A percentile compares a stretch with the other conserved stretches of the same genome.
These are phyloP conservation scores for Amanita fuliginea DNA, from an alignment of 768 basidiomycete species.

Conservation along the genomic window DNA sequence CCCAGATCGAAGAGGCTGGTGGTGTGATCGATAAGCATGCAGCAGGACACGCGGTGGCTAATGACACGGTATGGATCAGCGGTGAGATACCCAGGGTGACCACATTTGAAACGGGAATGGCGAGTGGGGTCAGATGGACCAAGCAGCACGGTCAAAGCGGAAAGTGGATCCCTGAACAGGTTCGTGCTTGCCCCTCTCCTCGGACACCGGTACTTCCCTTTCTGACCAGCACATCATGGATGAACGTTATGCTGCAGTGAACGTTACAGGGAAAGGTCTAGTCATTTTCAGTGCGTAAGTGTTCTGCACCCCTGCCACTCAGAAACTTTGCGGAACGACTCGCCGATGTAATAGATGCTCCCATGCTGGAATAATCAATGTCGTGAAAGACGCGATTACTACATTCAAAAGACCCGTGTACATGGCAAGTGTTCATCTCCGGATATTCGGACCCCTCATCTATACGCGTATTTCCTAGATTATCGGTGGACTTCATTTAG, in stretches of 20 bases:
- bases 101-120: conserved; percentile 55
- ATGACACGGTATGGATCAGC: conserved; percentile 60
- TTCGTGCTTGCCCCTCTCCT: conserved; percentile 13
- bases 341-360: conserved; percentile 22
- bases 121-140: conserved; percentile 57
- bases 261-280: conserved; percentile 74
- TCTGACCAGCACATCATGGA: conserved; percentile 60
- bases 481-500: conserved; percentile 79
- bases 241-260: conserved; percentile 68
- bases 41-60: conserved; percentile 58
- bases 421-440: conserved; percentile 38
- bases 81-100: conserved; percentile 71
- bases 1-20: conserved; percentile 43
- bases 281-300: conserved; percentile 78
- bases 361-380: conserved; percentile 82
- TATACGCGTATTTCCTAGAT: conserved; percentile 29
- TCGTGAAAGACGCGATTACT: conserved; percentile 56
- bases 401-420: conserved; percentile 60
- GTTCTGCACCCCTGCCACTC: not conserved
- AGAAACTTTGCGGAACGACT: not conserved
- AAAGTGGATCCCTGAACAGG: conserved; percentile 47
- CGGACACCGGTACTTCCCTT: not conserved
- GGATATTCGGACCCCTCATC: not conserved
- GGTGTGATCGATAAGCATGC: conserved; percentile 44
- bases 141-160: conserved; percentile 20